Percentiles rank a stretch among this genome's conserved stretches.
These are phyloP conservation scores for Ceratocystiopsis sp. DNA, from an alignment of 2,329 filamentous ascomycete genomes.

Conservation along the genomic window DNA sequence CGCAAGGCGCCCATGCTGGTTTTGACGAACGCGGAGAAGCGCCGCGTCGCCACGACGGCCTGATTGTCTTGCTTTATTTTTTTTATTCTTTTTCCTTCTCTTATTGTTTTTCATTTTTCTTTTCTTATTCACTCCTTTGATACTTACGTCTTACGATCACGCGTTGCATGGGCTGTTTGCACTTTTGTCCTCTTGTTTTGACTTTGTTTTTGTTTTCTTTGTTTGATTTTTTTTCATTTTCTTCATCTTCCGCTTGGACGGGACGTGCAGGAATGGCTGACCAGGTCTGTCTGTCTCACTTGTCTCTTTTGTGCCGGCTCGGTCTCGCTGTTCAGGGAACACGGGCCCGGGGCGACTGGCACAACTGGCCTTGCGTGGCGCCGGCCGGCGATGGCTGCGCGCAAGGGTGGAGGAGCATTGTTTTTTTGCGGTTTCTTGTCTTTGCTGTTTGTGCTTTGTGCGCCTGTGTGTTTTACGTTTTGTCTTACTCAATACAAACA, in stretches of 20 bases:
- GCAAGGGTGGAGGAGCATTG: too few species aligned
- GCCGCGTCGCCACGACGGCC: conserved; percentile 24
- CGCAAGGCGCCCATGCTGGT: conserved; percentile 78
- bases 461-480: too few species aligned
- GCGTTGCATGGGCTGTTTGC: background rate
- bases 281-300: background rate
- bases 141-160: conserved; percentile 3
- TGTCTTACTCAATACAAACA: too few species aligned
- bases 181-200: background rate
- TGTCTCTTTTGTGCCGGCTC: too few species aligned
- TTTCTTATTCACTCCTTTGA: background rate
- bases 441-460: too few species aligned
- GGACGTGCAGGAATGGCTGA: too few species aligned
- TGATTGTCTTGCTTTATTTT: background rate
- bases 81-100: background rate
- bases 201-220: background rate
- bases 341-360: too few species aligned
- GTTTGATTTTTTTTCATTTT: background rate
- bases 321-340: too few species aligned
- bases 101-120: background rate
- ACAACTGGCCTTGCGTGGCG: too few species aligned
- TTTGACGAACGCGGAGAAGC: conserved; percentile 77
- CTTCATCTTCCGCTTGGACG: background rate
- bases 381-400: too few species aligned
- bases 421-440: too few species aligned